Evolutionary conservation across 441 rosid species (phyloP), one percentile per base, ranked within the genome.

Genomic region (Gossypium schwendimanii): DNA sequence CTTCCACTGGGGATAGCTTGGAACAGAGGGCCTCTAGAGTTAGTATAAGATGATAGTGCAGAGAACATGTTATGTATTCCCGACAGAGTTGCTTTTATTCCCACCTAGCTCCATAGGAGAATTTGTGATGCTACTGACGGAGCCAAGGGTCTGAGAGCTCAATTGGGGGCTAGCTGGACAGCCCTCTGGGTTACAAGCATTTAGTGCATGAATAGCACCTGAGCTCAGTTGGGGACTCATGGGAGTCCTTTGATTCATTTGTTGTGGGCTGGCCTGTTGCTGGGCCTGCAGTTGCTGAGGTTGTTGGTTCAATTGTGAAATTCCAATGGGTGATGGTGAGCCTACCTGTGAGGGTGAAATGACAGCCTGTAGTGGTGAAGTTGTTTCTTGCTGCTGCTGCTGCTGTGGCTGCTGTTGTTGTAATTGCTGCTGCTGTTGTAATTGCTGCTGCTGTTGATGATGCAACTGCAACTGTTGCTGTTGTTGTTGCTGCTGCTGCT

Each of bases 211-310:
- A 72, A 90, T 83, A 6, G 90, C 85, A 70, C 97, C 96, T 1
- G 97, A 89, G 79, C 97, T 90, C 73, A 93, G 45, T 83, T 93
- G 99, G 23, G 98, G 99, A 82, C 99, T 96, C 97, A 93, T 84
- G 4, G 97, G 94, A 60, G 98, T 93, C 74, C 95, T 87, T 70
- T 92, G 99, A 81, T 80, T 86, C 86, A 94, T 87, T 71, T 92
- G 98, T 76, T 94, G 99, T 6, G 96, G 98, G 80, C 96, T 94
- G 33, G 90, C 92, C 77, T 82, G 94, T 57, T 76, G 84, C 75
- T 59, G 58, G 58, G 24, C 81, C 71, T 84, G 97, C 78, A 81
- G 94, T 54, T 76, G 83, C 75, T 79, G 89, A 36, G 83, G 39
- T 73, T 79, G 94, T 75, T 87, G 89, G 71, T 72, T 86, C 76